A percentile compares a stretch with the other conserved stretches of the same genome.
Conservation (phyloP, 2,329 filamentous ascomycete species). For the Aphanocladium album region DNA sequence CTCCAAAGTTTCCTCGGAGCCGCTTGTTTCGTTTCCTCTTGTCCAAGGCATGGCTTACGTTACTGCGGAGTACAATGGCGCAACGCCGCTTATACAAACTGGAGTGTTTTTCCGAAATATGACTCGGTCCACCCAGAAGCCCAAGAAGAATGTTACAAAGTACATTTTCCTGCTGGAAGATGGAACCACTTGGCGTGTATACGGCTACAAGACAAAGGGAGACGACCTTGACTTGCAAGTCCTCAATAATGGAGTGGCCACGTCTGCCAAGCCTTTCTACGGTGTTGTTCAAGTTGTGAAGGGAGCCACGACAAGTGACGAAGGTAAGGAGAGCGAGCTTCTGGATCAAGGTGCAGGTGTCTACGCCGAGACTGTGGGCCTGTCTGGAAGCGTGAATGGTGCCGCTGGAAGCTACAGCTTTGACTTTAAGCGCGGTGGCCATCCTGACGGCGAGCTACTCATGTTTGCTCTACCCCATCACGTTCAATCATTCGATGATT, state of each 20-base stretch:
- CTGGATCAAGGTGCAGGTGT: conserved; percentile 74
- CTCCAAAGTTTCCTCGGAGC: conserved; percentile 44
- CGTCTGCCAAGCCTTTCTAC: conserved; percentile 62
- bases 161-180: conserved; percentile 71
- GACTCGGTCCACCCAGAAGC: conserved; percentile 50
- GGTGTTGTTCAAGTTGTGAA: conserved; percentile 83
- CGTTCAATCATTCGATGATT: conserved; percentile 63
- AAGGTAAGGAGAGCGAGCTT: conserved; percentile 30
- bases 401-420: conserved; percentile 67
- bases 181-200: conserved; percentile 72
- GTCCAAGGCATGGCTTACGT: conserved; percentile 88
- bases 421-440: conserved; percentile 66
- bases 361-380: conserved; percentile 59
- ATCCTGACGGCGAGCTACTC: conserved; percentile 54
- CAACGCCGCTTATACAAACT: conserved; percentile 68
- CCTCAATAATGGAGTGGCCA: conserved; percentile 58
- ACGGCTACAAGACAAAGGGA: conserved; percentile 59
- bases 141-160: conserved; percentile 64
- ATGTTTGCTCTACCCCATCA: conserved; percentile 93
- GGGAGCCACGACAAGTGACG: conserved; percentile 56
- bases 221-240: conserved; percentile 63
- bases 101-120: conserved; percentile 70
- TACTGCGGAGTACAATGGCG: conserved; percentile 68
- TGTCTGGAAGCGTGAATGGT: conserved; percentile 59
- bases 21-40: conserved; percentile 70